These are phyloP conservation scores for Pythium periplocum DNA, from an alignment of 352 stramenopile genomes.

Conservation along the genomic window DNA sequence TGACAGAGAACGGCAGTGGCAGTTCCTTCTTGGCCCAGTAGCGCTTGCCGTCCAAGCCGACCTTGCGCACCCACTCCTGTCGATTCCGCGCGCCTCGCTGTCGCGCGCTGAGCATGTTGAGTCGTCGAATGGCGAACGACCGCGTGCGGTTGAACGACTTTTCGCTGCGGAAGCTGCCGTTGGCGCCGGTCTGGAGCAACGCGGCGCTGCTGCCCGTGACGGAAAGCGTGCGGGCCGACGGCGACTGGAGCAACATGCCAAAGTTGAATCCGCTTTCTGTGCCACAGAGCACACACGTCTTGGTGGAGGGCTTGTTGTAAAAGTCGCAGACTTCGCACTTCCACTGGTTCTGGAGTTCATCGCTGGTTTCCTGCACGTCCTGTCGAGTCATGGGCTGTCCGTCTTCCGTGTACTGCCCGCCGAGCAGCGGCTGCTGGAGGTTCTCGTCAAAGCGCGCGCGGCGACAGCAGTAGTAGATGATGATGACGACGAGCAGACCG, in stretches of 20 bases:
- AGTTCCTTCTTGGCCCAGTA: constrained; percentile 80
- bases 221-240: constrained; percentile 35
- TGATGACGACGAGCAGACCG: constrained; percentile 79
- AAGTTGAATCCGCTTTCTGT: constrained; percentile 80
- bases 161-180: constrained; percentile 19
- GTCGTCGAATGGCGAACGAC: constrained; percentile 80
- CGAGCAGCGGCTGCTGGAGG: constrained; percentile 76
- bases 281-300: constrained; percentile 73
- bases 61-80: constrained; percentile 81
- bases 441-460: constrained; percentile 84
- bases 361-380: constrained; percentile 77
- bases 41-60: constrained; percentile 74
- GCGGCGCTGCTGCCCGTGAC: constrained; percentile 21
- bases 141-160: constrained; percentile 81
- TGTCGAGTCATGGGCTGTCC: constrained; percentile 82
- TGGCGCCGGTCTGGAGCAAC: constrained; percentile 12
- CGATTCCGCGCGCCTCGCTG: constrained; percentile 77
- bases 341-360: constrained; percentile 80
- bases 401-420: constrained; percentile 85
- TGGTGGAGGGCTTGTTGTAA: constrained; percentile 79
- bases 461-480: constrained; percentile 87
- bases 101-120: constrained; percentile 84
- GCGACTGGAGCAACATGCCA: constrained; percentile 23
- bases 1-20: constrained; percentile 26
- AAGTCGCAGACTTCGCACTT: constrained; percentile 88